A percentile compares a stretch with the other conserved stretches of the same genome.
Conservation (phyloP, 2,329 filamentous ascomycete genomes). For the Diplodia scrobiculata region DNA sequence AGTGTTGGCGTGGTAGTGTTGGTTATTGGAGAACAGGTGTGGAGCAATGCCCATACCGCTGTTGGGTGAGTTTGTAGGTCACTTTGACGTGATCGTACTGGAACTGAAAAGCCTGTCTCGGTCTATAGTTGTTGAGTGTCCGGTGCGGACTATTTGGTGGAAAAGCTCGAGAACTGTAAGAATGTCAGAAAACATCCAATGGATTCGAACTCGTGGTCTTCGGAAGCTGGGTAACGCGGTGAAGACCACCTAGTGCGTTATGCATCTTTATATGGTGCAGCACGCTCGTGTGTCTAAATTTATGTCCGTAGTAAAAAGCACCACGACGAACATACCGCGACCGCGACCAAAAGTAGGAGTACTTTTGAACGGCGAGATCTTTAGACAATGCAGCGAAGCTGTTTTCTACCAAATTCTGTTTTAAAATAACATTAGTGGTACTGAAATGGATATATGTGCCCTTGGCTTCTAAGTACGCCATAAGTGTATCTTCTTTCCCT, state of each 20-base stretch:
- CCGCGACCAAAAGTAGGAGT: neutral
- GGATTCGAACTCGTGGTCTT: neutral
- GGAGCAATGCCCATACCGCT: too few relatives aligned
- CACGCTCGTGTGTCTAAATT: neutral
- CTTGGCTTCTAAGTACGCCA: too few relatives aligned
- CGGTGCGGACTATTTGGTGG: too few relatives aligned
- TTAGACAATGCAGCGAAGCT: neutral
- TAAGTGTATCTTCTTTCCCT: too few relatives aligned
- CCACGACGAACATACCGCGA: neutral
- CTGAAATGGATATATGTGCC: too few relatives aligned
- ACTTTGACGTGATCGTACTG: neutral
- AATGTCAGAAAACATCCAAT: neutral
- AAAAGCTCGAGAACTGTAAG: neutral
- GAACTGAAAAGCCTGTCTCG: neutral
- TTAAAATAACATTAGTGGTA: neutral
- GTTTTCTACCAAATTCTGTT: neutral
- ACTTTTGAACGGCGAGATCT: neutral
- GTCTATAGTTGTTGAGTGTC: neutral
- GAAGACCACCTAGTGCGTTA: neutral
- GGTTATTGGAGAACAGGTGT: too few relatives aligned
- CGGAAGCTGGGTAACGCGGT: neutral
- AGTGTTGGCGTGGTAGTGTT: too few relatives aligned
- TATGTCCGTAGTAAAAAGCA: neutral
- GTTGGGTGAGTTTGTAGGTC: too few relatives aligned
- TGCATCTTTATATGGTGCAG: neutral